phyloP scores from a whole-genome alignment of 805 yeast genomes.

The Wickerhamiella nectarea region DNA sequence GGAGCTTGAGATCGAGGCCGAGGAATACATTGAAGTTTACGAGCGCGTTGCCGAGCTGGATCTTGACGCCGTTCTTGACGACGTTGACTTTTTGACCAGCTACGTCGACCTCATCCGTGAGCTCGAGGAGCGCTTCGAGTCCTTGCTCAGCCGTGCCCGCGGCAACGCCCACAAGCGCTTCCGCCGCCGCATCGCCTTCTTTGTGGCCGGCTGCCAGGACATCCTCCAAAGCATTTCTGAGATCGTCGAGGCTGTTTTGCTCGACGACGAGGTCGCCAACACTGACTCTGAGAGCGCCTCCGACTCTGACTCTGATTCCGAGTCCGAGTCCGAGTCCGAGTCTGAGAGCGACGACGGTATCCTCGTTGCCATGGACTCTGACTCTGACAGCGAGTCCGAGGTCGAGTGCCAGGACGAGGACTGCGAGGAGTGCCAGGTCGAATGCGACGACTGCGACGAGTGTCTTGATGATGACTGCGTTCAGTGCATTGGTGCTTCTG shows the following conservation, averaged over 20 bases:
- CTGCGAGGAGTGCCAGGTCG: neutral
- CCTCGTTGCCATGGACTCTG: neutral
- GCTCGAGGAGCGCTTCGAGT: conserved; percentile 19
- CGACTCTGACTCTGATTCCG: conserved; percentile 8
- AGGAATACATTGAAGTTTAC: conserved; percentile 18
- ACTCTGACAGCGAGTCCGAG: conserved; percentile 1
- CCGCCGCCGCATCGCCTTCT: conserved; percentile 22
- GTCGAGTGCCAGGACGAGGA: conserved; percentile 1
- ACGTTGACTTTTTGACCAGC: conserved; percentile 18
- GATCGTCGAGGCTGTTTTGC: conserved; percentile 18
- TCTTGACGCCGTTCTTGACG: conserved; percentile 19
- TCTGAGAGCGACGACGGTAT: neutral
- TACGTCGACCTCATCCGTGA: conserved; percentile 18
- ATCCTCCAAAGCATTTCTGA: conserved; percentile 17
- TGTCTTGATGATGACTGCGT: neutral
- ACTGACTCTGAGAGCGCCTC: conserved; percentile 11
- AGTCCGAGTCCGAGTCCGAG: neutral
- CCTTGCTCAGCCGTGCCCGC: conserved; percentile 15
- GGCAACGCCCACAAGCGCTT: conserved; percentile 19
- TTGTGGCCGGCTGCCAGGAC: conserved; percentile 19
- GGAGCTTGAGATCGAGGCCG: conserved; percentile 19
- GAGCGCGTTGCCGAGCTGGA: conserved; percentile 20
- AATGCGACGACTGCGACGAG: neutral
- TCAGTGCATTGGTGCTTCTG: conserved; percentile 7
- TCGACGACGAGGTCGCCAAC: conserved; percentile 13